Conservation (phyloP, 352 stramenopile genomes). For the Pythium rhizo-oryzae region DNA sequence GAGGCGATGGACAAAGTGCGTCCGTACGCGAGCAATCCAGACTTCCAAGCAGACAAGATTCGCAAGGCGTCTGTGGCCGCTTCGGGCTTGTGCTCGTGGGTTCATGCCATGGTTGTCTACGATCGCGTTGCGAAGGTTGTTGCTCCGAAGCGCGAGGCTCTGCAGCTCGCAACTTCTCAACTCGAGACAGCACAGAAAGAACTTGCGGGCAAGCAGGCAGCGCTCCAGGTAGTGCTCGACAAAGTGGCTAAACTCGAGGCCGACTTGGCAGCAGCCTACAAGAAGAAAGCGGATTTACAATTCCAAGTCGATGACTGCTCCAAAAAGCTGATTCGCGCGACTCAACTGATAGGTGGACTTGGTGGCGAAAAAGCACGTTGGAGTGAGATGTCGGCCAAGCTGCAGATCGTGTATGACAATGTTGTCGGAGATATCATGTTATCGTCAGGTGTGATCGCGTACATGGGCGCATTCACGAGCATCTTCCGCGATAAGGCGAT, state of each 20-base stretch:
- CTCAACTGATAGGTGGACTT: slow-evolving; percentile 93
- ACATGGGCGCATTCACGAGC: slow-evolving; percentile 93
- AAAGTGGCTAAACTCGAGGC: slow-evolving; percentile 91
- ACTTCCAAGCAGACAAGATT: slow-evolving; percentile 95
- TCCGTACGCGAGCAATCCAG: slow-evolving; percentile 80
- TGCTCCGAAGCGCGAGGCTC: slow-evolving; percentile 91
- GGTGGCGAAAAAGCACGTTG: slow-evolving; percentile 94
- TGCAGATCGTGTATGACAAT: slow-evolving; percentile 90
- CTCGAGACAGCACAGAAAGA: slow-evolving; percentile 87
- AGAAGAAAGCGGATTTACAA: slow-evolving; percentile 91
- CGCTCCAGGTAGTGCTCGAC: slow-evolving; percentile 91
- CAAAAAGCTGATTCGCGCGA: slow-evolving; percentile 91
- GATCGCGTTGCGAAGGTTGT: slow-evolving; percentile 93
- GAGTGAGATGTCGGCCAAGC: slow-evolving; percentile 87
- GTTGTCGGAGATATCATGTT: slow-evolving; percentile 94
- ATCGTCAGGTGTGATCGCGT: slow-evolving; percentile 93
- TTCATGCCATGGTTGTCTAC: slow-evolving; percentile 97
- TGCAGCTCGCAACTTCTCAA: slow-evolving; percentile 89
- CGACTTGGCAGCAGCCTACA: slow-evolving; percentile 89
- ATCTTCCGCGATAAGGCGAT: slow-evolving; percentile 91
- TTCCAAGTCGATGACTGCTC: slow-evolving; percentile 93
- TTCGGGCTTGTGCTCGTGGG: slow-evolving; percentile 94
- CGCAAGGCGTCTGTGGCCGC: slow-evolving; percentile 94
- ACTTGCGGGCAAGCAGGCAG: slow-evolving; percentile 90
- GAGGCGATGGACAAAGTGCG: slow-evolving; percentile 93